Percentiles rank a stretch among this genome's conserved stretches.
Evolutionary conservation across 2,329 filamentous ascomycete species (phyloP).

Genomic region (Fusarium oxysporum): DNA sequence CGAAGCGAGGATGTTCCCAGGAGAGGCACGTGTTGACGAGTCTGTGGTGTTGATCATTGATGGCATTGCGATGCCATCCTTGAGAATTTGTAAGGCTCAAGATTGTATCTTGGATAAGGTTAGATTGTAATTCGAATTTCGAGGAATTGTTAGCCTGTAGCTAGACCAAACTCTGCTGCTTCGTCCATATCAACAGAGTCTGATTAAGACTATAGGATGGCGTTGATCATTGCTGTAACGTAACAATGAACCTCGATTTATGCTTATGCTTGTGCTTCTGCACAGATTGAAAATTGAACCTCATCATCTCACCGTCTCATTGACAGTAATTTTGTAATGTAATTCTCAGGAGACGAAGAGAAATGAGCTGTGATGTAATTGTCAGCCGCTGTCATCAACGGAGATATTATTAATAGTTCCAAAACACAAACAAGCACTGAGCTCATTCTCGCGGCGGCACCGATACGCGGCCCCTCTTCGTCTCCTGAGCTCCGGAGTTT

Average conservation of each 20-base stretch:
- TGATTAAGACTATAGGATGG: background rate
- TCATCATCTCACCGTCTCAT: background rate
- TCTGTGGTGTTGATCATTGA: conserved; percentile 13
- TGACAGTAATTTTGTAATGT: background rate
- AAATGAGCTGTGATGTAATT: conserved; percentile 38
- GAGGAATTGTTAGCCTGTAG: background rate
- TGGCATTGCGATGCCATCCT: background rate
- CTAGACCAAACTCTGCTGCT: background rate
- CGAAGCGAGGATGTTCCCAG: conserved; percentile 36
- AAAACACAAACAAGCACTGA: conserved; percentile 14
- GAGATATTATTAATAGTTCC: conserved; percentile 26
- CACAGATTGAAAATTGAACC: background rate
- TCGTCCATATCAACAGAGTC: background rate
- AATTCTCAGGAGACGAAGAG: conserved; percentile 3
- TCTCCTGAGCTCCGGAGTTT: conserved; percentile 26
- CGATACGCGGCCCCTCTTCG: conserved; percentile 36
- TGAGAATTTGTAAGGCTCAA: background rate
- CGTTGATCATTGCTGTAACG: background rate
- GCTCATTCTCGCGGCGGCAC: conserved; percentile 24
- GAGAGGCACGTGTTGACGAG: conserved; percentile 15
- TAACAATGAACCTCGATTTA: background rate
- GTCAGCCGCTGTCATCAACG: conserved; percentile 20
- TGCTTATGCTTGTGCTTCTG: background rate
- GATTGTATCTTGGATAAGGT: background rate
- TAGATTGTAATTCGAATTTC: background rate